Base-by-base conservation (phyloP, 352 stramenopile species). In the Phytophthora podocarpi region DNA sequence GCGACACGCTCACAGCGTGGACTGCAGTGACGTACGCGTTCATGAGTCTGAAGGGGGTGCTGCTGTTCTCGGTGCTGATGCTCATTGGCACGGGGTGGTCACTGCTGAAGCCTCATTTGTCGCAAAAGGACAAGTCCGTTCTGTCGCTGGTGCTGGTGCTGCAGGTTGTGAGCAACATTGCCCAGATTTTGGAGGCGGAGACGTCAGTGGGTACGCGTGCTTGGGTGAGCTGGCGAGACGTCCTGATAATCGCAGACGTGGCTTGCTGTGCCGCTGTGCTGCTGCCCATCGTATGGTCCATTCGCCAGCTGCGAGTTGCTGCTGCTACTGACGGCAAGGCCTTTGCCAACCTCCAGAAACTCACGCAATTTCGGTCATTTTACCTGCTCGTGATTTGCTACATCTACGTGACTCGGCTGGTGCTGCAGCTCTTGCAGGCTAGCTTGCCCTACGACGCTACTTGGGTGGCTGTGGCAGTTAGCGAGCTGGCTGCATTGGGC, bases 371-470 rank as follows among this genome's bases (percentile, higher is more conserved):
- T 75, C 91, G 96, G 32, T 87, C 87, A 10, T 99, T 99, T 72
- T 99, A 99, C 73, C 56, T 98, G 10, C 72, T 98, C 16, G 96
- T 99, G 11, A 89, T 99, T 18, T 83, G 79, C n/a, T 99, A 99
- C 64, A 93, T 99, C 40, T 99, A 99, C 76, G 91, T 98, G 53
- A 99, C 97, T 41, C 85, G 97, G n/a, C 97, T 99, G 64, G 85
- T 96, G 42, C 80, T 99, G 4, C 98, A 97, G 48, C 64, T 99
- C 0, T 82, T 99, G 47, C 72, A 87, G 1, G 91, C 93, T 21
- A 90, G 82, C 23, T 70, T 99, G 37, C 89, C 88, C 24, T 99
- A 98, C 72, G 77, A 95, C 28, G 76, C 93, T 45, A 94, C 85
- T 12, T 94, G 82, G 82, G 18, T 91, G 21, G 74, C 77, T 34